Evolutionary conservation across 2,329 filamentous ascomycete species (phyloP), one percentile per base, ranked within the genome.

Genomic region (Colletotrichum sp.): DNA sequence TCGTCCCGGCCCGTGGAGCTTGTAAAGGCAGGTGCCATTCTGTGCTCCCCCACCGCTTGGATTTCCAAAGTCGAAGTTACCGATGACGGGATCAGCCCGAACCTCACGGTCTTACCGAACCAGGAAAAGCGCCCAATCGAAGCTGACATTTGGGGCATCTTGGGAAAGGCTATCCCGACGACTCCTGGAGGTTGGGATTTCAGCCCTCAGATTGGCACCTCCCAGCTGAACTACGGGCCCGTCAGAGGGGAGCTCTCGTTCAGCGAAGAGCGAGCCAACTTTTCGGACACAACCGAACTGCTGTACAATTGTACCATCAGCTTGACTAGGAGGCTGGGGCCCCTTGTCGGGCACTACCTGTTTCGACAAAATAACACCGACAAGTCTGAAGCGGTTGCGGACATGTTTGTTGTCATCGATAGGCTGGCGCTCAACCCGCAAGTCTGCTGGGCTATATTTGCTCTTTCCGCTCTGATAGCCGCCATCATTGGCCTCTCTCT

Each of bases 31-130:
- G 8, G 27, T 11, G 72, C 39, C 5, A 52, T 71, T 4, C 62
- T 75, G 7, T 75, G 68, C 52, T 55, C 72, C 1, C 49, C 67
- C 27, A 66, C 72, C 9, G 68, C 68, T 11, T 75, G 72, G 68
- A 8, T 71, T 1, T 49, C 72, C n/a, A 65, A 49, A 22, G 72
- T 65, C 2, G 34, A 39, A 19, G 62, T 44, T 15, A 36, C 34
- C 32, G 72, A 75, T 36, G 61, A 75, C 27, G 72, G 72, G 0
- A 7, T 62, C n/a, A 66, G 49, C 22, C 72, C 68, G 7, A 67
- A 65, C 1, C 34, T 71, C 27, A 75, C 68, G 1, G 30, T 49
- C 13, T 32, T 75, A 25, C 13, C 29, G 8, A 22, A 11, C 49
- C 25, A 30, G 8, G 16, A 27, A 9, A n/a, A 19, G 13, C 65